Base-by-base conservation (phyloP, 2,329 filamentous ascomycete species). In the Leptographium wingfieldii region DNA sequence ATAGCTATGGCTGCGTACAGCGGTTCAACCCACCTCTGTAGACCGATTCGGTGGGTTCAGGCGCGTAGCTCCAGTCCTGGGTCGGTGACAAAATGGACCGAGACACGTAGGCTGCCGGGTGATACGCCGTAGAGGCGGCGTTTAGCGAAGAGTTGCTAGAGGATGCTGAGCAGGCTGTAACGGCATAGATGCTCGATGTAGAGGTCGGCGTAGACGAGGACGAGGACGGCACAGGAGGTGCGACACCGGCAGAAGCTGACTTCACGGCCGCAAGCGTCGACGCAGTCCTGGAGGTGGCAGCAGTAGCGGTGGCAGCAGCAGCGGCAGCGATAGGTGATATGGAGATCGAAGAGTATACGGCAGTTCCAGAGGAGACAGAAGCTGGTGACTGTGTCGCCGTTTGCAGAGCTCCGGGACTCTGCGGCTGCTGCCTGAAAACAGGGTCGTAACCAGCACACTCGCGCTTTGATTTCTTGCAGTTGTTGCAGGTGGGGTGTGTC, bases 361-460 rank as follows among this genome's bases (percentile, higher is more conserved):
- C n/a, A 2, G 38, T 35, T 10, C n/a, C 19, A 40, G 33, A 29
- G 7, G 40, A 33, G 25, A 27, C 19, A 22, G 55, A 3, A 22
- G 5, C 19, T 25, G 43, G 19, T 46, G 19, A 9, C 12, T 52
- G 49, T 7, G 49, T 27, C n/a, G 48, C 55, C 5, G 59, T 35
- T n/a, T 61, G 61, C 46, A 59, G n/a, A 10, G 59, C 29, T 11
- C 40, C 58, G 3, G 63, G 59, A 29, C 57, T 60, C 29, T 57
- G 62, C 67, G 86, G 83, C 64, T 86, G 82, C 65, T 82, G 82
- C 73, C 90, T 89, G 76, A 92, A 94, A 68, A 92, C 89, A 46
- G 89, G 88, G 69, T 94, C 89, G 81, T 94, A 94, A 59, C 89
- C 89, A 56, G 91, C 71, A 69, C 89, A 94, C 68, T 92, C 88